Evolutionary conservation across 164 flowering plant species (phyloP), one percentile per base, ranked within the genome.

Genomic region (Kingdonia uniflora): DNA sequence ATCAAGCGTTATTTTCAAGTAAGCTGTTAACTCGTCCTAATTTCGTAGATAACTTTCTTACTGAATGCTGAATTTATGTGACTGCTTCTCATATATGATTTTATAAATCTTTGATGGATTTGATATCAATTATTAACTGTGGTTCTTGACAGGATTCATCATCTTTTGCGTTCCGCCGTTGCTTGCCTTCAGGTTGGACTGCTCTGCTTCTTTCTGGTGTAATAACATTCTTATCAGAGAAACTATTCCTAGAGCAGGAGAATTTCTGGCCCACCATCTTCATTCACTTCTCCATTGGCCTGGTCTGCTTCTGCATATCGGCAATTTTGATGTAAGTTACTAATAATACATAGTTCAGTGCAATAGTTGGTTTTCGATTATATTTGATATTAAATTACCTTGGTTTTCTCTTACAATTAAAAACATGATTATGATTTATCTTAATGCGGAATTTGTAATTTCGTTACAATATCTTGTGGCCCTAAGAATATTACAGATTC

Each of bases 1-100:
- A 88, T 92, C 73, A 80, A 71, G 71, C 65, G 56, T 17, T 86
- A 76, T 67, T 92, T 92, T 64, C 69, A 81, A 94, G 99, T 84
- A 67, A 15, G 23, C 11, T 19, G 25, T 40, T 17, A 8, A 24
- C 21, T 51, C 23, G 7, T n/a, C 21, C 11, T 1, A 23, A 13
- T 42, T 51, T 22, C 46, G 8, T 23, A n/a, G 21, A 20, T 22
- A 25, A 8, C 35, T 29, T 29, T 29, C 35, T 29, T 3, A 29
- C 4, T 29, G 35, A 29, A 29, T 4, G 4, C 8, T 8, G 35
- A 29, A 3, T 29, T 29, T 29, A 29, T 29, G 4, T 29, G 8
- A 29, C 8, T 8, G 35, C 35, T 29, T 29, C 4, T 29, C 35
- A 29, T 8, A 29, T 8, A 4, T 8, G 8, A 3, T 29, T 29